Percentiles rank a stretch among this genome's conserved stretches.
phyloP scores from a whole-genome alignment of 805 yeast species.

The Yamadazyma phyllophila region DNA sequence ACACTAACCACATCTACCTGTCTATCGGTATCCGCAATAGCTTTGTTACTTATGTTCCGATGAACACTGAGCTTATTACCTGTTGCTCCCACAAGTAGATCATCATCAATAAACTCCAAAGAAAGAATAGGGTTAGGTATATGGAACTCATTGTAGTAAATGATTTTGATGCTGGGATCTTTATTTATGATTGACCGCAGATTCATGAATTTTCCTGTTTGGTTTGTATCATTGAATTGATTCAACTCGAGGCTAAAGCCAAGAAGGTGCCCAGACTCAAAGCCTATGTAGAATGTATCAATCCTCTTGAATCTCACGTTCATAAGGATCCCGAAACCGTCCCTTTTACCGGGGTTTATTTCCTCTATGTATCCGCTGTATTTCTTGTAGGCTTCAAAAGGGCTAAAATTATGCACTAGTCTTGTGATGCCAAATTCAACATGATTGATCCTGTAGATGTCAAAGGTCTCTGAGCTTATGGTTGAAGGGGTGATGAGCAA shows the following conservation, averaged over 20 bases:
- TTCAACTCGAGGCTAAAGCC: constrained; percentile 23
- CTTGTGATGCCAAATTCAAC: constrained; percentile 19
- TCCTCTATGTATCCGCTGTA: constrained; percentile 11
- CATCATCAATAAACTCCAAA: constrained; percentile 26
- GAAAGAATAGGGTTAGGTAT: constrained; percentile 57
- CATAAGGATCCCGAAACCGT: constrained; percentile 67
- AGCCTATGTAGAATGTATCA: constrained; percentile 48
- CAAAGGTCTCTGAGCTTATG: constrained; percentile 59
- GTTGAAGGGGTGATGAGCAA: constrained; percentile 61
- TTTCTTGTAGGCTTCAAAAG: constrained; percentile 17
- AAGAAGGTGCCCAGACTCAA: constrained; percentile 64
- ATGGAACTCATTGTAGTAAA: constrained; percentile 33
- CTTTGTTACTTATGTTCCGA: too few species aligned
- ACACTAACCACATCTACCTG: constrained; percentile 9
- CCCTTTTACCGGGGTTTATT: constrained; percentile 15
- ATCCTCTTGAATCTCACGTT: constrained; percentile 40
- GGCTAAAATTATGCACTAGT: constrained; percentile 31
- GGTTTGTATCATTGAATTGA: not conserved
- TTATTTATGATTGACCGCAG: constrained; percentile 22
- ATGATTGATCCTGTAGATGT: constrained; percentile 46
- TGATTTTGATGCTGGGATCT: constrained; percentile 19
- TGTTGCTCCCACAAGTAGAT: constrained; percentile 47
- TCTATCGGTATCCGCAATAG: too few species aligned
- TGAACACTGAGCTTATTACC: constrained; percentile 33
- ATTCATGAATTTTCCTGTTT: not conserved